phyloP scores from a whole-genome alignment of 83 land plant species.

The Larix sibirica region DNA sequence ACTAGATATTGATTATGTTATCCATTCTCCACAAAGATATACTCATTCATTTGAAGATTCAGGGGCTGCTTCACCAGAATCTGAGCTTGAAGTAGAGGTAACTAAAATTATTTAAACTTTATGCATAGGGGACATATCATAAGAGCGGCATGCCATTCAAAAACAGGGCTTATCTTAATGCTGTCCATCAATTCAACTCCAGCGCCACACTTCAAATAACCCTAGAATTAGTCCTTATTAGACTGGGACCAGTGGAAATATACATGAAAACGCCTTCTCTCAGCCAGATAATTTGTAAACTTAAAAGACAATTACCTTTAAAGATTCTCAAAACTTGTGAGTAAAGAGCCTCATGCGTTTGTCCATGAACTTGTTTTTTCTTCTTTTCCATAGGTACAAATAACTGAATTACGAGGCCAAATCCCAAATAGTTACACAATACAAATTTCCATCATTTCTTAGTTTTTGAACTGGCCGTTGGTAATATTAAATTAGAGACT shows the following conservation, averaged over 20 bases:
- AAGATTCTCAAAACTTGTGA: not conserved
- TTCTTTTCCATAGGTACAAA: too few relatives aligned
- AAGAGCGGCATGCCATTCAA: not conserved
- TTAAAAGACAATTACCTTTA: not conserved
- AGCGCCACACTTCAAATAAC: not conserved
- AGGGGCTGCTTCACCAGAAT: slow-evolving; percentile 4
- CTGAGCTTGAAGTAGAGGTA: slow-evolving; percentile 7
- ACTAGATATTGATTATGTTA: not conserved
- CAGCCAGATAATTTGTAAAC: not conserved
- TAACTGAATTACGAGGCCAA: too few relatives aligned
- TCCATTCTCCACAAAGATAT: not conserved
- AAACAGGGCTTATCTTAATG: not conserved
- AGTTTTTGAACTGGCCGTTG: too few relatives aligned
- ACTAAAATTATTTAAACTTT: not conserved
- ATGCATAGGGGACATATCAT: not conserved
- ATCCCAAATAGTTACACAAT: too few relatives aligned
- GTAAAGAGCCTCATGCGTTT: too few relatives aligned
- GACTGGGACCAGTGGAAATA: not conserved
- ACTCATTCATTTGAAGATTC: slow-evolving; percentile 2
- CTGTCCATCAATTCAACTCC: not conserved
- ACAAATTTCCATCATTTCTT: too few relatives aligned
- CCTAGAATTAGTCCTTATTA: not conserved
- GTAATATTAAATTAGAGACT: too few relatives aligned
- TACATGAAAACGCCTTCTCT: not conserved
- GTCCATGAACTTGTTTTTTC: too few relatives aligned